Evolutionary conservation across 257 asterid genomes (phyloP), one percentile per base, ranked within the genome.

Genomic region (Rehmannia glutinosa): DNA sequence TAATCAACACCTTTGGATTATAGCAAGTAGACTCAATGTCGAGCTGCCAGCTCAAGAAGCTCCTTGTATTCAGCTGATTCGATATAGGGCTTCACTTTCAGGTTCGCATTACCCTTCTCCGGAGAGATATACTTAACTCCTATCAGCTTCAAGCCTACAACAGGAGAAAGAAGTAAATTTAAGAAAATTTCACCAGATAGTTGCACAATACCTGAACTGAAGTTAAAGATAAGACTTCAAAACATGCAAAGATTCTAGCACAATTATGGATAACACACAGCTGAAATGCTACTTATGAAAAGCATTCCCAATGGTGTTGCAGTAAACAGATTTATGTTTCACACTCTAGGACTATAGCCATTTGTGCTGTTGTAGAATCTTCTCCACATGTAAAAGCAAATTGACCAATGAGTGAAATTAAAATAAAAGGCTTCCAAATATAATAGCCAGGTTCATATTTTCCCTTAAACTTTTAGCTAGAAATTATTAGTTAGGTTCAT

Each of bases 71-170:
- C 78, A 24, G 78, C 8, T 6, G 73, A 68, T 33, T 82, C 78
- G 54, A 86, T 57, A 62, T 50, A 87, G 3, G 93, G 73, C 81
- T 87, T 87, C 75, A 94, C 95, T 73, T 83, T 94, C 68, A 88
- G 81, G 16, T 53, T 49, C 56, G 69, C 80, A 8, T 59, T 65
- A 23, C 61, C 78, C 75, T 83, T 84, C 41, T 78, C 84, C 1
- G 97, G 97, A 61, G 97, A 94, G 33, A 83, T 4, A 39, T 84
- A 91, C 73, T 79, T 86, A 45, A 91, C 80, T 43, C 97, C 99
- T n/a, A 91, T 35, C 23, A 91, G 86, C 84, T 86, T 82, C 66
- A 85, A 9, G 76, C 93, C 99, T 94, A 69, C 83, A 79, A 77
- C 42, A 73, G 46, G 28, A 35, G 30, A 63, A 55, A 20, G 6